Conservation (phyloP, 2,329 filamentous ascomycete genomes). For the Tolypocladium ophioglossoides region DNA sequence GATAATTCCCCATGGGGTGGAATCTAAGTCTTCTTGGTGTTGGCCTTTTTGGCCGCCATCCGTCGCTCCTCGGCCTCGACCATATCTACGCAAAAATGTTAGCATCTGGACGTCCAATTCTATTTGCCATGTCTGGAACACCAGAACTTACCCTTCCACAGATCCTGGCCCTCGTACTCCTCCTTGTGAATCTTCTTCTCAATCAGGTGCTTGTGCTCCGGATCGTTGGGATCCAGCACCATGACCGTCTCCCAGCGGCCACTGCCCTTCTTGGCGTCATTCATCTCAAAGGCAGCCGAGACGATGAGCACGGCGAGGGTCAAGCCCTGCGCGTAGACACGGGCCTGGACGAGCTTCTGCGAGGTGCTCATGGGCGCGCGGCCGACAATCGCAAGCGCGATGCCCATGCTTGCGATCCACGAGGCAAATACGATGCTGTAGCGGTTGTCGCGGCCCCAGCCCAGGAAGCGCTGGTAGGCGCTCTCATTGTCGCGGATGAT, state of each 20-base stretch:
- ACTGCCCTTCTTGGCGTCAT: constrained; percentile 64
- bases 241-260: constrained; percentile 78
- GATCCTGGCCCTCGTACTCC: constrained; percentile 77
- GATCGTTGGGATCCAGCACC: constrained; percentile 71
- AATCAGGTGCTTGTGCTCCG: constrained; percentile 70
- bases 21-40: constrained; percentile 10
- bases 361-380: constrained; percentile 61
- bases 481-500: constrained; percentile 47
- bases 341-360: constrained; percentile 89
- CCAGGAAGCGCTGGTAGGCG: constrained; percentile 48
- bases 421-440: constrained; percentile 76
- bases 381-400: constrained; percentile 65
- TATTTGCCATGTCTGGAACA: not conserved
- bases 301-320: constrained; percentile 77
- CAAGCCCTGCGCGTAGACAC: constrained; percentile 86
- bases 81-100: constrained; percentile 49
- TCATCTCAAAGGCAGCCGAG: constrained; percentile 70
- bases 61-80: constrained; percentile 67
- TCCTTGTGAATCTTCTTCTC: constrained; percentile 85
- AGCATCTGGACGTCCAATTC: not conserved
- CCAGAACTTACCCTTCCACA: constrained; percentile 69
- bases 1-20: not conserved
- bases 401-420: constrained; percentile 73
- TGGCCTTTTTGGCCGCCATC: constrained; percentile 29
- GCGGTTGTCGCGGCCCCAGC: constrained; percentile 70